Base-by-base conservation (phyloP, 495 filamentous ascomycete species). In the Friedmanniomyces endolithicus region DNA sequence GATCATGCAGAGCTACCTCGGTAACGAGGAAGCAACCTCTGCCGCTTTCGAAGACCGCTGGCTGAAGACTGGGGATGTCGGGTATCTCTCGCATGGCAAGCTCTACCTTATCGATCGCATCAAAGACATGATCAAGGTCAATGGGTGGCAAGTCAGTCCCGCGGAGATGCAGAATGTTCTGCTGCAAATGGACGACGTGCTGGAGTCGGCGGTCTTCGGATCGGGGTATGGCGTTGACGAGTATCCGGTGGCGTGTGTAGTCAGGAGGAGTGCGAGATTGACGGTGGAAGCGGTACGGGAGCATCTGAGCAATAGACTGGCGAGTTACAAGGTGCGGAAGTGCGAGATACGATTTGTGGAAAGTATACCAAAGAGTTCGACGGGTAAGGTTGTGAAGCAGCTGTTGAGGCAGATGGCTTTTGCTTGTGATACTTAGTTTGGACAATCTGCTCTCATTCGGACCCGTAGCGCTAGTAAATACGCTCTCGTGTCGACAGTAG, bases 11-110 rank as follows among this genome's bases (percentile, higher is more conserved):
- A 50, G 51, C 29, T 60, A 65, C 67, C 84, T 83, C 75, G 70
- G 71, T 9, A 88, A 88, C 55, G 72, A 74, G 1, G 68, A 79
- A 56, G 87, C 85, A 7, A 90, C 88, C 2, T 65, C 67, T 2
- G 78, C 83, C 35, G 78, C 83, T 0, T 71, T 85, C 48, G 61
- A 70, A 52, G 82, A 78, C 33, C 76, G 85, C 9, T 64, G 62
- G 62, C 50, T 62, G 19, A 48, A 50, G 48, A 64, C 62, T 1
- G 62, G 62, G 40, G 62, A 64, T 31, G 53, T 61, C 29, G 58
- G 57, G 1, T 60, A 60, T 34, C 3, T 54, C 0, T 11, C 24
- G 9, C 43, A 60, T 50, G 58, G 49, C 31, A 53, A 55, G 48
- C 53, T 59, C 25, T 65, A 62, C 43, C 44, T 67, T 6, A 50